Percentiles rank a stretch among this genome's conserved stretches.
These are phyloP conservation scores for Coemansia sp. DNA, from an alignment of 192 early-diverging fungal genomes.

Conservation along the genomic window DNA sequence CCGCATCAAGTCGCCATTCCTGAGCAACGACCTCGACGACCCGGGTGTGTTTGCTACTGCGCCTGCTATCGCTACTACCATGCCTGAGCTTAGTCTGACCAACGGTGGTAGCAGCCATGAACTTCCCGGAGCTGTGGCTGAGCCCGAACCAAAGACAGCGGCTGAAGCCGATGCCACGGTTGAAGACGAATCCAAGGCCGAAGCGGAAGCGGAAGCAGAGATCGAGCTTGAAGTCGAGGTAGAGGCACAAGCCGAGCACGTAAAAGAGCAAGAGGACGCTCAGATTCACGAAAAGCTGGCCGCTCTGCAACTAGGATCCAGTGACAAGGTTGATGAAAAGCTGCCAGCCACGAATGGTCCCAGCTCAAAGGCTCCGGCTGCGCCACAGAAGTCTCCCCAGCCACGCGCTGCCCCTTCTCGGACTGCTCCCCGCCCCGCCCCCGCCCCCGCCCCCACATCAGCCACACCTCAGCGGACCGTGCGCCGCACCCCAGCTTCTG, in stretches of 20 bases:
- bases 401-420: constrained; percentile 1
- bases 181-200: neutral
- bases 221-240: neutral
- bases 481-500: constrained; percentile 11
- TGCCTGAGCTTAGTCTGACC: neutral
- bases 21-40: constrained; percentile 15
- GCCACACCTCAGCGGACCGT: constrained; percentile 15
- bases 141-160: neutral
- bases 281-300: constrained; percentile 17
- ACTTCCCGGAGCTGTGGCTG: neutral
- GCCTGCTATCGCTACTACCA: neutral
- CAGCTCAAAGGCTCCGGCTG: neutral
- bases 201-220: neutral
- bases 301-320: constrained; percentile 11
- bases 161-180: neutral
- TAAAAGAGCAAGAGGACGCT: neutral
- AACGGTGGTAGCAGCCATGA: neutral
- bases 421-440: constrained; percentile 1
- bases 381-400: neutral
- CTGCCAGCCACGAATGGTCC: neutral
- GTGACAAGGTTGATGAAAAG: neutral
- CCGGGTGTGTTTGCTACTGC: neutral
- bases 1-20: constrained; percentile 48
- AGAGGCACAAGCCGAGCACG: neutral
- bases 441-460: constrained; percentile 5